phyloP scores from a whole-genome alignment of 345 rosid species.

The Turnera subulata region DNA sequence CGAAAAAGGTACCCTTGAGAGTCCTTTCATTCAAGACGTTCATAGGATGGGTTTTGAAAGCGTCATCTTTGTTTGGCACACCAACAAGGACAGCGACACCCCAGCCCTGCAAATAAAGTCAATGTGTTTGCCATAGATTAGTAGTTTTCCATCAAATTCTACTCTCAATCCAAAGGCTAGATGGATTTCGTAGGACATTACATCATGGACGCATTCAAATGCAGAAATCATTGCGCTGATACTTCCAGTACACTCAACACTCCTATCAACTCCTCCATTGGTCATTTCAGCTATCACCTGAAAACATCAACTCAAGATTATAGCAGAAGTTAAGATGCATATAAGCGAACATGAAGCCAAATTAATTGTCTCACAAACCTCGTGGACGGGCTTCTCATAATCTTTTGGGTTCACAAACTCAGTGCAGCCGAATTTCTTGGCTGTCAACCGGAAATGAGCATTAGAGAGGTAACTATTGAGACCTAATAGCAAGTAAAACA shows the following conservation, averaged over 20 bases:
- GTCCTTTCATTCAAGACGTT: slow-evolving; percentile 61
- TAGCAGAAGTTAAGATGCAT: neutral
- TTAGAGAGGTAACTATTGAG: too few species aligned
- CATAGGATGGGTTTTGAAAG: slow-evolving; percentile 56
- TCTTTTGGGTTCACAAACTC: slow-evolving; percentile 22
- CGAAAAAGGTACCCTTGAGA: slow-evolving; percentile 63
- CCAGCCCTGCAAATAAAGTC: slow-evolving; percentile 47
- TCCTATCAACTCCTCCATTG: slow-evolving; percentile 43
- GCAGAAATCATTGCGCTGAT: slow-evolving; percentile 43
- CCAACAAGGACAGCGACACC: slow-evolving; percentile 74
- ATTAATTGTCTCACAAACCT: slow-evolving; percentile 12
- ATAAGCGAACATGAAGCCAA: neutral
- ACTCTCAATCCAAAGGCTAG: neutral
- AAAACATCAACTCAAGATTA: neutral
- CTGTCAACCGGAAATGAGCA: slow-evolving; percentile 4
- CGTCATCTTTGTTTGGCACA: slow-evolving; percentile 58
- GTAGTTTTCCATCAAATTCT: neutral
- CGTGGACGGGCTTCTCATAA: slow-evolving; percentile 19
- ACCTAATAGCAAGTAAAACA: neutral
- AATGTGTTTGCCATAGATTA: neutral
- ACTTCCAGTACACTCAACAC: slow-evolving; percentile 44
- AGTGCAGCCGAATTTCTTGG: slow-evolving; percentile 17
- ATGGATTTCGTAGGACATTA: slow-evolving; percentile 3
- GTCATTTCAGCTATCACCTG: slow-evolving; percentile 49
- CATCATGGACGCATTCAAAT: slow-evolving; percentile 45